Conservation (phyloP, 2,329 filamentous ascomycete genomes). For the Curvularia spicifera region DNA sequence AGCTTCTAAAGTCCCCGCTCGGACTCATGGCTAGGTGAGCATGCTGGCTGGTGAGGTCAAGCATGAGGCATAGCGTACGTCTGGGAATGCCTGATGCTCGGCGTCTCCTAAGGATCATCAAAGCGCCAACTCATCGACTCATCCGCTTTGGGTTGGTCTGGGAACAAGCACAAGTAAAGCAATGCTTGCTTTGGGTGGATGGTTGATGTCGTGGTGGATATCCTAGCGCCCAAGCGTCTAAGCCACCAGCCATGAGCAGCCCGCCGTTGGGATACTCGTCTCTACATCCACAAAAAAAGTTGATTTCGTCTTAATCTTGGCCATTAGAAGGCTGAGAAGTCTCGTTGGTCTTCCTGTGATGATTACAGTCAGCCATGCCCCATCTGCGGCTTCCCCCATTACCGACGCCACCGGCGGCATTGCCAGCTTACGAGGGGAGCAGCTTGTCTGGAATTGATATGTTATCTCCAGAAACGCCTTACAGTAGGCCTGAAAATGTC, state of each 20-base stretch:
- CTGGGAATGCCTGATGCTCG: conserved; percentile 29
- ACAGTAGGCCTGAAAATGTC: conserved; percentile 9
- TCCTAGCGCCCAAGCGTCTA: conserved; percentile 16
- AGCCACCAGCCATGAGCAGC: conserved; percentile 9
- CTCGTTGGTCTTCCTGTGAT: conserved; percentile 16
- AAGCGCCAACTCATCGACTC: conserved; percentile 26
- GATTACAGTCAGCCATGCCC: conserved; percentile 23
- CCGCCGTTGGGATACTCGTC: conserved; percentile 20
- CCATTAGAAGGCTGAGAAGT: conserved; percentile 20
- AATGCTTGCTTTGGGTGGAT: conserved; percentile 18
- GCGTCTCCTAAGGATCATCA: conserved; percentile 28
- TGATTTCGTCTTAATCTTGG: neutral
- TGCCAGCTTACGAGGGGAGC: conserved; percentile 22
- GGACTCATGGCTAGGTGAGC: conserved; percentile 25
- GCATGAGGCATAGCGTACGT: conserved; percentile 29
- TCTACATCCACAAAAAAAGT: conserved; percentile 6
- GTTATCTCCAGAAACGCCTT: conserved; percentile 15
- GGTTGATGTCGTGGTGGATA: conserved; percentile 27
- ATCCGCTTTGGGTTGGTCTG: conserved; percentile 28
- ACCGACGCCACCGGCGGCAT: conserved; percentile 25
- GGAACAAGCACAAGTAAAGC: conserved; percentile 27
- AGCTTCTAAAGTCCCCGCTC: conserved; percentile 36
- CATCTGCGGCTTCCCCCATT: conserved; percentile 31
- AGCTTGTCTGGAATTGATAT: conserved; percentile 15
- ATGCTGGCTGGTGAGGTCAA: conserved; percentile 34